phyloP scores from a whole-genome alignment of 2,329 filamentous ascomycete genomes.

The Chaetomiaceae sp. region DNA sequence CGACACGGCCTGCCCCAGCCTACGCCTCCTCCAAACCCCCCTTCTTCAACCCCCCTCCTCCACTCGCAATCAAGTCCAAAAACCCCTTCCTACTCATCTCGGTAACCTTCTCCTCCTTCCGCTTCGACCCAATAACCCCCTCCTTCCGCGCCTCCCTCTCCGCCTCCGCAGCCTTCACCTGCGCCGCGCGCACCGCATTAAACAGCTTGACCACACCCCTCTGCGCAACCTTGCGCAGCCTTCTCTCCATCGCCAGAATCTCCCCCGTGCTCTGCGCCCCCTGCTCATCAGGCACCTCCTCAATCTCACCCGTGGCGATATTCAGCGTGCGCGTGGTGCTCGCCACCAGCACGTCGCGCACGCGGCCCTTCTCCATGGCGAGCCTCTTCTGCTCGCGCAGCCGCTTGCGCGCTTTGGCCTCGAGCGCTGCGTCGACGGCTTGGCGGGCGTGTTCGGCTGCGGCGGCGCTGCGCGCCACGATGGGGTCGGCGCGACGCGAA shows the following conservation, averaged over 20 bases:
- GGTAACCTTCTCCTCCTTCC: constrained; percentile 81
- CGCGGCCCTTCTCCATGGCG: constrained; percentile 78
- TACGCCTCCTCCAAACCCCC: constrained; percentile 54
- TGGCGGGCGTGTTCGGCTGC: constrained; percentile 69
- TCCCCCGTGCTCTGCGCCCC: constrained; percentile 46
- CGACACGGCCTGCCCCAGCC: neutral
- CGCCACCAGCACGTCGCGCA: constrained; percentile 75
- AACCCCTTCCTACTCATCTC: constrained; percentile 98
- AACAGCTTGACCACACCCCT: constrained; percentile 94
- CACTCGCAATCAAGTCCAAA: constrained; percentile 76
- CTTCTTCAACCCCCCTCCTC: constrained; percentile 57
- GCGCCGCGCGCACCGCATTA: constrained; percentile 88
- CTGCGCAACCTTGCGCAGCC: constrained; percentile 81
- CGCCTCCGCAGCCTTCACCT: constrained; percentile 80
- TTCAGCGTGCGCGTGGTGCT: constrained; percentile 45
- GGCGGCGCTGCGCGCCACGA: constrained; percentile 77
- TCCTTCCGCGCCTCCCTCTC: constrained; percentile 64
- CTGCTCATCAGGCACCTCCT: constrained; percentile 33
- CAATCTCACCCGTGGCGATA: constrained; percentile 39
- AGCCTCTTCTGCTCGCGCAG: constrained; percentile 75
- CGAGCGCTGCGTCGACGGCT: constrained; percentile 70
- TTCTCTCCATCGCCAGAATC: constrained; percentile 68
- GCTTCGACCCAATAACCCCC: constrained; percentile 72
- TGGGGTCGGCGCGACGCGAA: constrained; percentile 78
- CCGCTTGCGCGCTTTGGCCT: constrained; percentile 73